These are phyloP conservation scores for Entamoeba histolytica DNA, from an alignment of 208 protist species.

Conservation along the genomic window DNA sequence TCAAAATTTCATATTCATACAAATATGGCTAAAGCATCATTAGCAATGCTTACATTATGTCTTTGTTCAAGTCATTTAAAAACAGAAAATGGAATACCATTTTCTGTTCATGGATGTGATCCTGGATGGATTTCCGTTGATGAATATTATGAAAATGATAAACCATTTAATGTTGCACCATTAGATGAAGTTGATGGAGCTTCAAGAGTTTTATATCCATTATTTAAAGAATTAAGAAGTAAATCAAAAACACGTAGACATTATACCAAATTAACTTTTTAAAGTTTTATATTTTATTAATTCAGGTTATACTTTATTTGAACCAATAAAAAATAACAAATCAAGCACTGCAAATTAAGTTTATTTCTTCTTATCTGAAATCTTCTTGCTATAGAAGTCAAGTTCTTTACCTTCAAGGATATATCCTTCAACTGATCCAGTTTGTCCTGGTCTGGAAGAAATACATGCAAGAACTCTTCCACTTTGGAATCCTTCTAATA, in stretches of 20 bases:
- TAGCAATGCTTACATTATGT: background rate
- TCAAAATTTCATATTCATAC: background rate
- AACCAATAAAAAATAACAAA: background rate
- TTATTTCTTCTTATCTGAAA: conserved; percentile 1
- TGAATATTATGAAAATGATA: background rate
- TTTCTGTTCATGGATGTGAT: background rate
- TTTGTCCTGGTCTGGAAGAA: conserved; percentile 88
- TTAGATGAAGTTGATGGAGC: background rate
- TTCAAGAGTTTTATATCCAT: background rate
- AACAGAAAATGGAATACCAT: background rate
- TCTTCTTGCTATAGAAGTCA: conserved; percentile 96
- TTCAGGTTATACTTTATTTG: too few relatives aligned
- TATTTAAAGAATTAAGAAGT: background rate
- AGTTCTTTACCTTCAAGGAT: conserved; percentile 95
- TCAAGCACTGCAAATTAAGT: background rate
- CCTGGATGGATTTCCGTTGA: background rate
- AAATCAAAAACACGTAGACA: background rate
- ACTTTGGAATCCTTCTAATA: conserved; percentile 15
- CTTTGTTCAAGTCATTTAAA: background rate
- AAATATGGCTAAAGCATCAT: background rate
- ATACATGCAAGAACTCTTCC: conserved; percentile 45
- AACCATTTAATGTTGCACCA: background rate
- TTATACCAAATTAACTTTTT: background rate
- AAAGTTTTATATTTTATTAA: too few relatives aligned
- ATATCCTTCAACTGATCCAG: conserved; percentile 80